Evolutionary conservation across 352 stramenopile genomes (phyloP).

Genomic region (Pythium graminicola): DNA sequence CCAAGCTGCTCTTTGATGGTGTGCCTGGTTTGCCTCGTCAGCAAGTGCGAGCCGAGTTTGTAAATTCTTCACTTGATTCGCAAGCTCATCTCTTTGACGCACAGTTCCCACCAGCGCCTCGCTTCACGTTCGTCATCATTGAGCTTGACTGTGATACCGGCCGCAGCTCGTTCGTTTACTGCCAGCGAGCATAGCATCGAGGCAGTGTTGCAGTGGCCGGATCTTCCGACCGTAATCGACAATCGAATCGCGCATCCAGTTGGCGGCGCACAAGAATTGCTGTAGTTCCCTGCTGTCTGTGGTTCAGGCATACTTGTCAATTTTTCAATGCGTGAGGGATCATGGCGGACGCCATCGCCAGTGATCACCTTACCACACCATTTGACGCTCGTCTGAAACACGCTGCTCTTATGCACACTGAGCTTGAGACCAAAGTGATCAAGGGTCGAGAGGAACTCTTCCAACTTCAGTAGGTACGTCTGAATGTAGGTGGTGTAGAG

Average conservation of each 20-base stretch:
- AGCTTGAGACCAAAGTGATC: slow-evolving; percentile 17
- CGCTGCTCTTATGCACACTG: neutral
- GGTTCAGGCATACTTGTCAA: neutral
- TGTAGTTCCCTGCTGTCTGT: slow-evolving; percentile 5
- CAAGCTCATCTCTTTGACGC: too few relatives aligned
- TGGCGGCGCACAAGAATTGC: slow-evolving; percentile 13
- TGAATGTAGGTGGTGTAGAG: too few relatives aligned
- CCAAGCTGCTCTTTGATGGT: too few relatives aligned
- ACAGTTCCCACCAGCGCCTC: too few relatives aligned
- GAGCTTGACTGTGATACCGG: too few relatives aligned
- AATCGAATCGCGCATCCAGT: slow-evolving; percentile 18
- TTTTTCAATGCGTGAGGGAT: slow-evolving; percentile 1
- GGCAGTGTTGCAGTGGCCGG: slow-evolving; percentile 2
- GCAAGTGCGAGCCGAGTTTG: too few relatives aligned
- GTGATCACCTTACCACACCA: slow-evolving; percentile 12
- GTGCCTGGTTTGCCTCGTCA: too few relatives aligned
- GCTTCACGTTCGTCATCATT: too few relatives aligned
- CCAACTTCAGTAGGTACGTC: too few relatives aligned
- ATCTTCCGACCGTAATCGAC: slow-evolving; percentile 12
- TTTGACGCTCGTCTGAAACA: slow-evolving; percentile 2
- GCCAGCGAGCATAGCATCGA: neutral
- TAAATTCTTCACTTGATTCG: too few relatives aligned
- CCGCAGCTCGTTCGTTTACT: slow-evolving; percentile 15
- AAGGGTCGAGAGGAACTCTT: slow-evolving; percentile 3
- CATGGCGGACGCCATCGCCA: slow-evolving; percentile 1